Evolutionary conservation across 1,284 basidiomycete genomes (phyloP), one percentile per base, ranked within the genome.

Genomic region (Pisolithus thermaeus): DNA sequence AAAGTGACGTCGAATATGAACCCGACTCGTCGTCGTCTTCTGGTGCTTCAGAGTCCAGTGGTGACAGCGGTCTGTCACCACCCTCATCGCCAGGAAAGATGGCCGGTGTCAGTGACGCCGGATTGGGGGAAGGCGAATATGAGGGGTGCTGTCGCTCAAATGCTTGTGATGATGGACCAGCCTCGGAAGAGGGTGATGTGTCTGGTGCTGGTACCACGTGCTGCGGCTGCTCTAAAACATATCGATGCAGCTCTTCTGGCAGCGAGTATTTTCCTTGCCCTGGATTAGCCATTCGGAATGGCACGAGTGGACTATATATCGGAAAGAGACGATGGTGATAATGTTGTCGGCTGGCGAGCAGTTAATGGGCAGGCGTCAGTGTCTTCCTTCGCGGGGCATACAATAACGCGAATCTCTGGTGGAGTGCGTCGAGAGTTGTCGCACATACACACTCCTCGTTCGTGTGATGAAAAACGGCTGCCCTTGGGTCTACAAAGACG

Each of bases 381-480:
- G 50, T 52, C 55, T 56, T 30, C 30, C 30, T 52, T 43, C 41
- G 45, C 27, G 30, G 51, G 44, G 55, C 55, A 57, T 57, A 42
- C 50, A 56, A 60, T 41, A 30, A 50, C 11, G 36, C 50, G 52
- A 49, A 46, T 51, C 52, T 51, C 52, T 54, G 55, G 58, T 50
- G 36, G 44, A 52, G 46, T n/a, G 40, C 47, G 51, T 58, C 51
- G 53, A 59, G 50, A 56, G 55, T 56, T 12, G 44, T 35, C 12
- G 32, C 32, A 35, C 14, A 35, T 35, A 35, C 62, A 64, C 64
- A 38, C 61, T 58, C 61, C 54, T 56, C 44, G 46, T 23, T 46
- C 49, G 46, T 46, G 51, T 49, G 36, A 43, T 22, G 49, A 32
- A 16, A 32, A 42, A 50, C 49, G 38, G 37, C 43, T 44, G 49